Conservation (phyloP, 73 alveolate genomes). For the Paraurostyla sp. region DNA sequence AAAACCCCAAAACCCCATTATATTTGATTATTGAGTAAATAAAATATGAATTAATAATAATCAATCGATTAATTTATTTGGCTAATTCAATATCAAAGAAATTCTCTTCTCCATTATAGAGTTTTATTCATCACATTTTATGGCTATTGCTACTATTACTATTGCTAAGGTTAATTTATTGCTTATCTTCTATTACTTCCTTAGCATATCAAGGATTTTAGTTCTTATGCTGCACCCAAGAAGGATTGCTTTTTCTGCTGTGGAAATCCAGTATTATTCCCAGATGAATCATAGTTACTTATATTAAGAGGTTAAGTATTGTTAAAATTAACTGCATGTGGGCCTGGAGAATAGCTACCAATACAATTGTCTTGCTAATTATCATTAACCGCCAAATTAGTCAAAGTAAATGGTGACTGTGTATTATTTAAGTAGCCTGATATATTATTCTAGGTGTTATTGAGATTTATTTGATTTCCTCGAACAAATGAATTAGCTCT, state of each 20-base stretch:
- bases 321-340: neutral
- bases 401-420: neutral
- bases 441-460: conserved; percentile 1
- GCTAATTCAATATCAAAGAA: too few relatives aligned
- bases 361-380: neutral
- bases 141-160: neutral
- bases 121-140: neutral
- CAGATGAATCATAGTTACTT: neutral
- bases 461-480: neutral
- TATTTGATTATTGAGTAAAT: too few relatives aligned
- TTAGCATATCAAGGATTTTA: neutral
- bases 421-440: neutral
- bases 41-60: too few relatives aligned
- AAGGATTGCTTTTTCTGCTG: neutral
- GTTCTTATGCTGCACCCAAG: conserved; percentile 2
- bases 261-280: neutral
- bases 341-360: neutral
- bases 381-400: neutral
- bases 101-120: conserved; percentile 34
- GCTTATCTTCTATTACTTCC: conserved; percentile 24
- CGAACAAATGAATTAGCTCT: neutral
- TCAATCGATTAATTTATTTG: too few relatives aligned
- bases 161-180: neutral
- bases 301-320: neutral
- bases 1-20: too few relatives aligned